phyloP scores from a whole-genome alignment of 2,329 filamentous ascomycete genomes.

The Colletotrichum zoysiae region DNA sequence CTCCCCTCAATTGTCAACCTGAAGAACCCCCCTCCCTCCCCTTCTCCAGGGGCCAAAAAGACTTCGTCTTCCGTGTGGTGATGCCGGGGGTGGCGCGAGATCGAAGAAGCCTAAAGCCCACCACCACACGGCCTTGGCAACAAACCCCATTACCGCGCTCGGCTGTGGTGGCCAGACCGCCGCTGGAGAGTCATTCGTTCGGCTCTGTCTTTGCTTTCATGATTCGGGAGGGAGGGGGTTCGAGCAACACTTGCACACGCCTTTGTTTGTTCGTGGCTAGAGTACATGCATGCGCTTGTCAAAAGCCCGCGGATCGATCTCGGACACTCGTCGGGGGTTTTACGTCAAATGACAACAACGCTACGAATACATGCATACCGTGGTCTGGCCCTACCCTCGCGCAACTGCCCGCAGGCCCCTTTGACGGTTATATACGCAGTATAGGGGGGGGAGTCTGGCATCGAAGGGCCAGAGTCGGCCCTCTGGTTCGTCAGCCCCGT shows the following conservation, averaged over 20 bases:
- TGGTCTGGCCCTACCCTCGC: not conserved
- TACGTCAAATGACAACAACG: not conserved
- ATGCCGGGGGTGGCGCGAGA: slow-evolving; percentile 7
- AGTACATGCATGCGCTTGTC: not conserved
- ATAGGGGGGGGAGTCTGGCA: not conserved
- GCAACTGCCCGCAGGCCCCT: not conserved
- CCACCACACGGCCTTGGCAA: no score
- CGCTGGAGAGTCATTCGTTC: not conserved
- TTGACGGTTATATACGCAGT: not conserved
- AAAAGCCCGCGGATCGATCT: not conserved
- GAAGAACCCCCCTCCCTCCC: not conserved
- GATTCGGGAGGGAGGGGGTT: not conserved
- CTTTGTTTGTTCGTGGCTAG: not conserved
- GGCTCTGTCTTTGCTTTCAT: not conserved
- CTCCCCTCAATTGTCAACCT: not conserved
- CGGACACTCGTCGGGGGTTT: not conserved
- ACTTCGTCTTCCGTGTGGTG: slow-evolving; percentile 5
- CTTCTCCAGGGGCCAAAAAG: not conserved
- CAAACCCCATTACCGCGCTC: not conserved
- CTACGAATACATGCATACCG: not conserved
- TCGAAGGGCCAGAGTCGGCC: not conserved
- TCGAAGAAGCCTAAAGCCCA: not conserved
- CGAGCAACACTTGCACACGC: not conserved
- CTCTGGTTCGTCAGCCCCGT: not conserved
- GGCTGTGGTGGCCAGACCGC: not conserved